phyloP scores from a whole-genome alignment of 2,329 filamentous ascomycete genomes.

The Aspergillus jensenii region DNA sequence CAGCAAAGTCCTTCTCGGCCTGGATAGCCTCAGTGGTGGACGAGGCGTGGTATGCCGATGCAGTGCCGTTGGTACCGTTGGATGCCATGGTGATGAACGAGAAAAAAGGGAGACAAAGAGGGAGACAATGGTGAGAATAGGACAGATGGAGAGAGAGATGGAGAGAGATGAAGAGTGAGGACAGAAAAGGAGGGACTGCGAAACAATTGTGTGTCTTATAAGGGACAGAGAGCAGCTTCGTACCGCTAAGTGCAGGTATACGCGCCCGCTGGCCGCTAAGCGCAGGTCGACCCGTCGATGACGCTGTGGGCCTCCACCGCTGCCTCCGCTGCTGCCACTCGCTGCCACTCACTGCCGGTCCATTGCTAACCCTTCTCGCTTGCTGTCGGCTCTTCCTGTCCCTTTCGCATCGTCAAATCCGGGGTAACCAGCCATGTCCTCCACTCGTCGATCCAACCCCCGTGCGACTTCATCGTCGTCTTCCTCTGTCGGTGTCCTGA shows the following conservation, averaged over 20 bases:
- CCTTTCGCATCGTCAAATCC: neutral
- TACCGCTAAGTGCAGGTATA: slow-evolving; percentile 38
- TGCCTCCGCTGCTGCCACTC: neutral
- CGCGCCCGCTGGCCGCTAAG: slow-evolving; percentile 28
- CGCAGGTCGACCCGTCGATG: slow-evolving; percentile 29
- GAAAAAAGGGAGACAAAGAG: neutral
- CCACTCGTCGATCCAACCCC: neutral
- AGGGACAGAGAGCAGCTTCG: neutral
- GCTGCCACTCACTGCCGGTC: neutral
- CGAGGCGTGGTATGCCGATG: slow-evolving; percentile 64
- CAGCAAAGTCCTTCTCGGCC: slow-evolving; percentile 79
- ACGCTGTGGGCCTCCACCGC: neutral
- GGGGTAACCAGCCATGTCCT: slow-evolving; percentile 5
- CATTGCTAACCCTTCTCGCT: neutral
- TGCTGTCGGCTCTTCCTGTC: neutral
- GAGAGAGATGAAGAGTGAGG: neutral
- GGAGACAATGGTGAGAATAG: neutral
- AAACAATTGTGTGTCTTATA: slow-evolving; percentile 4
- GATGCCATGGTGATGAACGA: slow-evolving; percentile 21
- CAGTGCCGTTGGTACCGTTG: slow-evolving; percentile 37
- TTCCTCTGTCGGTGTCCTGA: neutral
- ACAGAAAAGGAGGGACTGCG: neutral
- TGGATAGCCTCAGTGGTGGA: slow-evolving; percentile 79
- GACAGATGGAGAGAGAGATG: neutral
- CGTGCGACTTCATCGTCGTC: slow-evolving; percentile 3